phyloP scores from a whole-genome alignment of 805 yeast genomes.

The Debaryomyces hansenii region DNA sequence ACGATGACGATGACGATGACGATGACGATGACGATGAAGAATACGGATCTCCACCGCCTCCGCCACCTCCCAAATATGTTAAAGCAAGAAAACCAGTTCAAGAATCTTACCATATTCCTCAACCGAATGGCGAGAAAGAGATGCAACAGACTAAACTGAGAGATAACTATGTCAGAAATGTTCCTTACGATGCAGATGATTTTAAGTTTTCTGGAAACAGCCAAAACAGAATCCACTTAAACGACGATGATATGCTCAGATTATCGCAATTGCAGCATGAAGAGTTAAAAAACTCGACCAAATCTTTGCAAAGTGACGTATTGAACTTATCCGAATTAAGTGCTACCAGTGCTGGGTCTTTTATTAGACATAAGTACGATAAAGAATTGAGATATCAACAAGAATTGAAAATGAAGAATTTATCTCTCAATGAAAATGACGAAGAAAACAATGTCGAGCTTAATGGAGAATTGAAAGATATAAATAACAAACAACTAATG shows the following conservation, averaged over 20 bases:
- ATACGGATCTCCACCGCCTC: conserved; percentile 22
- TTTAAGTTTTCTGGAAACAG: conserved; percentile 29
- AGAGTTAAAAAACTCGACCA: conserved; percentile 38
- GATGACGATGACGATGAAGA: conserved; percentile 9
- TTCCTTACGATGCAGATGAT: conserved; percentile 40
- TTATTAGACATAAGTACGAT: conserved; percentile 68
- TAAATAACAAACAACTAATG: conserved; percentile 27
- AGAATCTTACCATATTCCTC: conserved; percentile 42
- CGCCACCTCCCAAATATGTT: conserved; percentile 37
- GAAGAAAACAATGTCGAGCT: conserved; percentile 4
- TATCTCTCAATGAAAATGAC: conserved; percentile 22
- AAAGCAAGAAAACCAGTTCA: conserved; percentile 11
- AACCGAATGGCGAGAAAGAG: conserved; percentile 21
- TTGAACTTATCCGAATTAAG: conserved; percentile 66
- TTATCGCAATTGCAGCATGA: conserved; percentile 34
- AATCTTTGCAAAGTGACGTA: conserved; percentile 46
- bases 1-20: not conserved
- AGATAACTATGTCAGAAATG: conserved; percentile 5
- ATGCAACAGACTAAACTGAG: not conserved
- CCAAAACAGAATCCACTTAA: conserved; percentile 10
- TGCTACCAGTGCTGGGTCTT: conserved; percentile 89
- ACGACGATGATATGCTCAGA: conserved; percentile 28
- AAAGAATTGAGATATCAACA: conserved; percentile 24
- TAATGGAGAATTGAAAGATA: conserved; percentile 5
- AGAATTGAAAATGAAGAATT: conserved; percentile 16